phyloP scores from a whole-genome alignment of 768 basidiomycete species.

The Russula vinacea region DNA sequence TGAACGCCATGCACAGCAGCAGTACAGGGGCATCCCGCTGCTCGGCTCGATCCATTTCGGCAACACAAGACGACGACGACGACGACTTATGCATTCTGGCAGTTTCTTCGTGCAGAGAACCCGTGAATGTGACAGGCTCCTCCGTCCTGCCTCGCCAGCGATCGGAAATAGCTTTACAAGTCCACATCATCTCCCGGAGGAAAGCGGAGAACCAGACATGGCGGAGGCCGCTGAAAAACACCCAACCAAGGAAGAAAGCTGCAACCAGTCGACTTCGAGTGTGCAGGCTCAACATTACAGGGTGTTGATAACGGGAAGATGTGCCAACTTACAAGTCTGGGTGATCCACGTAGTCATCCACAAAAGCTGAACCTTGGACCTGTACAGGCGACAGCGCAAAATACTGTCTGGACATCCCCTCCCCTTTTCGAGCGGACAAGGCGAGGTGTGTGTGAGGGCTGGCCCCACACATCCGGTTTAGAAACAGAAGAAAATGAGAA shows the following conservation, averaged over 20 bases:
- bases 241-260: conserved; percentile 44
- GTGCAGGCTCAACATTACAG: neutral
- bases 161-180: neutral
- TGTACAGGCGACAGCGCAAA: neutral
- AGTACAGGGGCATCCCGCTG: conserved; percentile 9
- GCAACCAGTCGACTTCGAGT: conserved; percentile 39
- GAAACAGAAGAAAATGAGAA: neutral
- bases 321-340: conserved; percentile 23
- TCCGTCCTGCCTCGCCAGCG: conserved; percentile 3
- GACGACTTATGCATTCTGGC: neutral
- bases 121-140: neutral
- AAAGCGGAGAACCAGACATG: conserved; percentile 33
- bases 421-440: conserved; percentile 1
- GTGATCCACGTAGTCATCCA: conserved; percentile 7
- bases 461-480: neutral
- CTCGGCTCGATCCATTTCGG: neutral
- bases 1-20: conserved; percentile 27
- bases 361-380: neutral
- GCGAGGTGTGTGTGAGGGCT: conserved; percentile 3
- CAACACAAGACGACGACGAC: neutral
- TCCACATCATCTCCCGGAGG: conserved; percentile 23
- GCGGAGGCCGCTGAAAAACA: conserved; percentile 38
- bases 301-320: neutral
- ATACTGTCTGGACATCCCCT: conserved; percentile 11
- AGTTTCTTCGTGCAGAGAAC: neutral